These are phyloP conservation scores for Diaporthe humulicola DNA, from an alignment of 2,329 filamentous ascomycete species.

Conservation along the genomic window DNA sequence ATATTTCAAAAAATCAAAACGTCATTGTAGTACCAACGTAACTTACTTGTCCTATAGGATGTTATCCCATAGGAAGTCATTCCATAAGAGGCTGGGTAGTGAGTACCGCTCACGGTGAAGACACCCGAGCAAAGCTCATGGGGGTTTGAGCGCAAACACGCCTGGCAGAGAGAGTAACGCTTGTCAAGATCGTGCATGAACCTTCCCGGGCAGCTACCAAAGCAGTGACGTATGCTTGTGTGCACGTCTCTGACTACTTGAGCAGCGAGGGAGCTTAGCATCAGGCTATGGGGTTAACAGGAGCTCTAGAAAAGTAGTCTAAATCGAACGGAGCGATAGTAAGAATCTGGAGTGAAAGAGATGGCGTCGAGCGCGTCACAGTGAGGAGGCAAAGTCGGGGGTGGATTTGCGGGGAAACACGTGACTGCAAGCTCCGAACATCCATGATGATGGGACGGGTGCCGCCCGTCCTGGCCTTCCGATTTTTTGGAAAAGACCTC, in stretches of 20 bases:
- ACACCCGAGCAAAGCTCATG: too few relatives aligned
- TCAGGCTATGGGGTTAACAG: background rate
- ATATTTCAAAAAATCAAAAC: too few relatives aligned
- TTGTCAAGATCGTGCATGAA: background rate
- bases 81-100: too few relatives aligned
- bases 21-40: too few relatives aligned
- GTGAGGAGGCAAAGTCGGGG: constrained; percentile 11
- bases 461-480: constrained; percentile 36
- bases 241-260: background rate
- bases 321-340: background rate
- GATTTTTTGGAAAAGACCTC: constrained; percentile 54
- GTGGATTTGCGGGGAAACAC: constrained; percentile 40
- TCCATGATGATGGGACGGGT: constrained; percentile 22
- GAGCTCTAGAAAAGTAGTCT: constrained; percentile 5
- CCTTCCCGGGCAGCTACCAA: background rate
- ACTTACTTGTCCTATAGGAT: too few relatives aligned
- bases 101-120: too few relatives aligned
- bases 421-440: constrained; percentile 41
- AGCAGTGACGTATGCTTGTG: background rate
- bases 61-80: too few relatives aligned
- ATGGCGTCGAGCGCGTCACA: constrained; percentile 4
- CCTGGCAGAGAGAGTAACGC: too few relatives aligned
- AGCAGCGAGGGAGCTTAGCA: background rate
- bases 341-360: background rate
- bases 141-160: background rate